These are phyloP conservation scores for Eutrema yunnanense DNA, from an alignment of 345 rosid species.

Conservation along the genomic window DNA sequence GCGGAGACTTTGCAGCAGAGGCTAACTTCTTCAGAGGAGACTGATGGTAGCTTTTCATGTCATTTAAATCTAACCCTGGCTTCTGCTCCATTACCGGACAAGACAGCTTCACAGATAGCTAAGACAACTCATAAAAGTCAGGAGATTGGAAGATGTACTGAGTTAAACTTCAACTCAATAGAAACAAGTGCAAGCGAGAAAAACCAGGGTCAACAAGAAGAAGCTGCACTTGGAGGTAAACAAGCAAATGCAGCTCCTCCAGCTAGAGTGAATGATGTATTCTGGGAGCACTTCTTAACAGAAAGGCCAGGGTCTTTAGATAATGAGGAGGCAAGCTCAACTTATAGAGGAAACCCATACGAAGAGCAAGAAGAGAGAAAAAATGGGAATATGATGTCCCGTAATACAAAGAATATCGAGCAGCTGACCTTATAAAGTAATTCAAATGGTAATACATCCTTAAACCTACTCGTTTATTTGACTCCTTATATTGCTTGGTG, in stretches of 20 bases:
- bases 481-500: not conserved
- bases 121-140: slow-evolving; percentile 34
- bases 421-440: slow-evolving; percentile 56
- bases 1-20: slow-evolving; percentile 37
- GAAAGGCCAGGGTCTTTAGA: slow-evolving; percentile 89
- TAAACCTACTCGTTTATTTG: not conserved
- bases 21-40: slow-evolving; percentile 50
- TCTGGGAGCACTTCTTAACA: slow-evolving; percentile 95
- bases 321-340: slow-evolving; percentile 81
- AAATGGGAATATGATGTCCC: slow-evolving; percentile 37
- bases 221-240: slow-evolving; percentile 36
- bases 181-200: slow-evolving; percentile 21
- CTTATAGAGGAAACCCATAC: slow-evolving; percentile 46
- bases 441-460: slow-evolving; percentile 2
- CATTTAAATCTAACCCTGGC: slow-evolving; percentile 82
- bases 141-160: slow-evolving; percentile 31
- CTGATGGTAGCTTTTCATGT: slow-evolving; percentile 66
- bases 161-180: slow-evolving; percentile 21
- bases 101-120: slow-evolving; percentile 37
- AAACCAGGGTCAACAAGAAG: slow-evolving; percentile 14
- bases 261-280: slow-evolving; percentile 69
- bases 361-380: slow-evolving; percentile 59
- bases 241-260: slow-evolving; percentile 47
- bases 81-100: slow-evolving; percentile 61
- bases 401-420: slow-evolving; percentile 45